Evolutionary conservation across 805 yeast genomes (phyloP), one percentile per base, ranked within the genome.

Genomic region (Pichia deserticola): DNA sequence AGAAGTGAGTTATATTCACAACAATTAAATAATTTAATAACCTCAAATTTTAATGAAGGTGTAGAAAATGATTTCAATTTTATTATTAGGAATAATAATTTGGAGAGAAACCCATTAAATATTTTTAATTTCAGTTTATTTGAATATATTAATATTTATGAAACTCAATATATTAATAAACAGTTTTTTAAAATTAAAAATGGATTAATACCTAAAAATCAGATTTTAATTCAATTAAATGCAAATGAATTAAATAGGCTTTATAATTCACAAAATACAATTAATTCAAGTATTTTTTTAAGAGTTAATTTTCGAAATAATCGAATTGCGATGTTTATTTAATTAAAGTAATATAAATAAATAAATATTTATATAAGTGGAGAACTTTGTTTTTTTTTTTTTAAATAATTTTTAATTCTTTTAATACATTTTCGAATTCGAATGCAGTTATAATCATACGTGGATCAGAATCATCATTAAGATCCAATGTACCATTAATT

Each of bases 401-500:
- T 42, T 37, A 33, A 34, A 47, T 47, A 29, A 42, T 44, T 28
- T 44, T 27, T 20, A 48, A 39, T 10, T 48, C 47, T 33, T n/a
- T 36, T 15, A 59, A 33, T 5, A 57, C 40, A 9, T 51, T 44
- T 11, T 45, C 45, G 48, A 58, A 66, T 36, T 65, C 61, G 46
- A 68, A 68, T 0, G 66, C 68, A 36, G 66, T 61, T 15, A 67
- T 53, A 7, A 68, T 55, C 38, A 59, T 39, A 25, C 65, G 47
- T 28, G 49, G 42, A 45, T 61, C 64, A 5, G 38, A 39, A 1
- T 44, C 5, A 33, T 48, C 45, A 11, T 63, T 60, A 34, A 73
- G 49, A 50, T 73, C 72, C 20, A 78, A 58, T 5, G 78, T 70
- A 0, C 81, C 80, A 55, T 77, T 73, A 43, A 73, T 54, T 43